Conservation (phyloP, 306 rosid genomes). For the Lathyrus sativus region DNA sequence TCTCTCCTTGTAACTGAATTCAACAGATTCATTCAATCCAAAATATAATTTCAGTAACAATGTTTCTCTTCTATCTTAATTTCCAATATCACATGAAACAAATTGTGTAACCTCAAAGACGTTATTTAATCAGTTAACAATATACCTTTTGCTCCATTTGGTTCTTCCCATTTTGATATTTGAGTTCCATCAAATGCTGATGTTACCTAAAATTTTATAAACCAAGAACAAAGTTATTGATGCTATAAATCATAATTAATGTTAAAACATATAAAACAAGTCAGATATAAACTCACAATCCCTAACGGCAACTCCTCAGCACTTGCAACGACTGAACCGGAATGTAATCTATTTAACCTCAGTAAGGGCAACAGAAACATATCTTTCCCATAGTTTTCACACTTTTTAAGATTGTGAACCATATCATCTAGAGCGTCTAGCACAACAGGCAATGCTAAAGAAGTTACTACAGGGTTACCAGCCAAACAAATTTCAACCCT, state of each 20-base stretch:
- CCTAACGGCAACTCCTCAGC: slow-evolving; percentile 94
- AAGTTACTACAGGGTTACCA: slow-evolving; percentile 63
- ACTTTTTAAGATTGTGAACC: slow-evolving; percentile 54
- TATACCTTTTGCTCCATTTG: slow-evolving; percentile 91
- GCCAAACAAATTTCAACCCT: slow-evolving; percentile 66
- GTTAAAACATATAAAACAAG: slow-evolving; percentile 34
- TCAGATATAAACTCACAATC: slow-evolving; percentile 69
- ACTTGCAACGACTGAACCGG: slow-evolving; percentile 79
- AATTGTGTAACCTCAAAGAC: slow-evolving; percentile 22
- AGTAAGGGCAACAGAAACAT: slow-evolving; percentile 66
- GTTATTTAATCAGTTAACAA: slow-evolving; percentile 27
- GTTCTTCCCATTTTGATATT: slow-evolving; percentile 91
- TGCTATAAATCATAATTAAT: slow-evolving; percentile 31
- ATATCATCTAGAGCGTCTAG: slow-evolving; percentile 70
- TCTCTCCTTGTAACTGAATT: no score
- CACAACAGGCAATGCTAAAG: slow-evolving; percentile 79
- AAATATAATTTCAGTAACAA: no score
- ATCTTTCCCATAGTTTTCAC: slow-evolving; percentile 55
- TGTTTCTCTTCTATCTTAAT: no score
- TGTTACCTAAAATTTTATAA: slow-evolving; percentile 62
- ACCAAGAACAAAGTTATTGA: slow-evolving; percentile 36
- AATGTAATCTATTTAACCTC: slow-evolving; percentile 81
- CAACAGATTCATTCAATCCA: no score
- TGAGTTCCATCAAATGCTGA: slow-evolving; percentile 84
- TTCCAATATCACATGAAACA: neutral